Base-by-base conservation (phyloP, 257 asterid genomes). In the Buddleja alternifolia region DNA sequence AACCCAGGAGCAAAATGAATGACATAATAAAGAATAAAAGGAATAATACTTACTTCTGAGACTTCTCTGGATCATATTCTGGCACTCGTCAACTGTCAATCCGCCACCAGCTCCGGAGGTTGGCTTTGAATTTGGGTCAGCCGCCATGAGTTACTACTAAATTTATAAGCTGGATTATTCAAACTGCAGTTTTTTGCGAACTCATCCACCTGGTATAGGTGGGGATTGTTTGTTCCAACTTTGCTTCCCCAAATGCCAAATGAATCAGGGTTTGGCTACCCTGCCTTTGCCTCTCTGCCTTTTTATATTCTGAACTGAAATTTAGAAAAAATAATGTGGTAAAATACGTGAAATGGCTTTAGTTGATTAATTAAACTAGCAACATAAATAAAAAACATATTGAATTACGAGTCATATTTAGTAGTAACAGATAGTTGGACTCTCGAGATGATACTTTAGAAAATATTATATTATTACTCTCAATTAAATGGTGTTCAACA, bases 51-150 rank as follows among this genome's bases (percentile, higher is more conserved):
- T 29, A 29, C 95, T 89, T 85, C 80, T 81, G 70, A 90, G 82
- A 70, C 95, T 84, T 73, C 75, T 76, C 46, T 56, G 77, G 57
- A 92, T 89, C 97, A 86, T 86, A 44, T 69, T 72, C 71, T 86
- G 56, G 75, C 96, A 88, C 64, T 90, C 88, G 17, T 73, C 79
- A 63, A 78, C 75, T 6, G 94, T 62, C 75, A 82, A 29, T 57
- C 94, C 90, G 41, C 60, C 67, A 34, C 71, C 71, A 9, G 69
- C 58, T 16, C 48, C 42, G 7, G 71, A 39, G 44, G 32, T 12
- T 37, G 59, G 51, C 47, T 8, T 11, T 9, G 68, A 57, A 67
- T 45, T 55, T 12, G 41, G 41, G 23, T 37, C 47, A 16, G n/a
- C 70, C 56, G 45, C 58, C 77, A 77, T 77, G 19, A 52, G 32